phyloP scores from a whole-genome alignment of 1,284 basidiomycete genomes.

The Ustilago shanxiensis region DNA sequence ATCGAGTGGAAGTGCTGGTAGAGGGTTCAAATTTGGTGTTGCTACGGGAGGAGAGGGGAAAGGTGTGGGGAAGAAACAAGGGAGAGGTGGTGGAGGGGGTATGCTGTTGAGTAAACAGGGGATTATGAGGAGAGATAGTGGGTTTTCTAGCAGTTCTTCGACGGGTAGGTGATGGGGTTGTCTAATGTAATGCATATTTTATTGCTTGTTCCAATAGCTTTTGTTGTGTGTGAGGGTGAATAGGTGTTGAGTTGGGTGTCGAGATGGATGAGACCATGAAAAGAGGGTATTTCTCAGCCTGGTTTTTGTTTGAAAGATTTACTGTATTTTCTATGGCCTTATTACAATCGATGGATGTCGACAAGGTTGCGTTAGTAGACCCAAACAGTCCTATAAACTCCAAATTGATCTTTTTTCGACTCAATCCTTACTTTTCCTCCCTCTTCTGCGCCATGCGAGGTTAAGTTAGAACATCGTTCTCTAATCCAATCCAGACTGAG shows the following conservation, averaged over 20 bases:
- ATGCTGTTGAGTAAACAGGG: slow-evolving; percentile 29
- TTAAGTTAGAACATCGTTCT: slow-evolving; percentile 2
- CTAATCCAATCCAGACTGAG: slow-evolving; percentile 21
- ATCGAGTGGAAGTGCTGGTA: neutral
- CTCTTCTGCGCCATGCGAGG: too few species aligned
- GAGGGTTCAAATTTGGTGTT: neutral
- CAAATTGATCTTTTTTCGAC: slow-evolving; percentile 37
- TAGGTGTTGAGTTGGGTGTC: too few species aligned
- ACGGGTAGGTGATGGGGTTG: neutral
- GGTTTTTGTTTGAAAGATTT: too few species aligned
- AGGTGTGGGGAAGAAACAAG: neutral
- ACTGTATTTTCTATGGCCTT: too few species aligned
- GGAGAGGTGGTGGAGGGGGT: neutral
- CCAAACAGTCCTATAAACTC: slow-evolving; percentile 34
- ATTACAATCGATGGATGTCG: too few species aligned
- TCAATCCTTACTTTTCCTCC: neutral
- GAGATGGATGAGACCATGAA: too few species aligned
- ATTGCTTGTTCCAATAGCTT: too few species aligned
- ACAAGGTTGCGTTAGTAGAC: slow-evolving; percentile 14
- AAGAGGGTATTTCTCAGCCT: too few species aligned
- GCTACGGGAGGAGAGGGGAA: neutral
- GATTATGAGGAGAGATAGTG: slow-evolving; percentile 42
- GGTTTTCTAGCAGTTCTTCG: slow-evolving; percentile 21
- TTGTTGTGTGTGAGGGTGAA: too few species aligned
- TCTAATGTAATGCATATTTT: too few species aligned